Percentiles rank a stretch among this genome's conserved stretches.
phyloP scores from a whole-genome alignment of 306 rosid genomes.

The Castanea sativa region DNA sequence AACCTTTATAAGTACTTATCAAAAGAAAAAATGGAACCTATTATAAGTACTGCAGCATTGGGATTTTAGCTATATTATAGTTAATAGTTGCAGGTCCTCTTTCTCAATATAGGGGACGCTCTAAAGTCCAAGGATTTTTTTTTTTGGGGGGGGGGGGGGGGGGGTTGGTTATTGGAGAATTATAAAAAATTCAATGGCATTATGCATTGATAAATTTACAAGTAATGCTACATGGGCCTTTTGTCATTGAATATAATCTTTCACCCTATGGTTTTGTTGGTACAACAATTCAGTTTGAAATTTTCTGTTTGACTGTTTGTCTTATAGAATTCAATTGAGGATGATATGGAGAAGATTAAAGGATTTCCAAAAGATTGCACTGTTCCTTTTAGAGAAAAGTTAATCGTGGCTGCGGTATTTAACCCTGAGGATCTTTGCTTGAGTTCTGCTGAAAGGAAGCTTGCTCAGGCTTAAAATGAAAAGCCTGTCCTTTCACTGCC shows the following conservation, averaged over 20 bases:
- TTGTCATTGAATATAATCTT: neutral
- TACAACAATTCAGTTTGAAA: neutral
- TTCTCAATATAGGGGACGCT: too few relatives aligned
- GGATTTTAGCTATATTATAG: too few relatives aligned
- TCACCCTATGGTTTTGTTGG: neutral
- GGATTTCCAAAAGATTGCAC: conserved; percentile 80
- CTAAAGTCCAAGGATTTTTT: too few relatives aligned
- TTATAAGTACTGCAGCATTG: too few relatives aligned
- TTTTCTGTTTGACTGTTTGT: neutral
- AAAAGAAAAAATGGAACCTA: too few relatives aligned
- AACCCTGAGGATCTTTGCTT: conserved; percentile 81
- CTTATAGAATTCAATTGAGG: conserved; percentile 72
- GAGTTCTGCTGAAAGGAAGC: conserved; percentile 78
- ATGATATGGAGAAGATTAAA: conserved; percentile 79
- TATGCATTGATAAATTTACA: neutral
- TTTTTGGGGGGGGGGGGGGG: too few relatives aligned
- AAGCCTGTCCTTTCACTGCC: conserved; percentile 96
- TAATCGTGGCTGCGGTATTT: conserved; percentile 77
- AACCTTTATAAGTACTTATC: too few relatives aligned
- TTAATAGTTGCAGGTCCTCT: too few relatives aligned
- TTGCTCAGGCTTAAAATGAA: conserved; percentile 72
- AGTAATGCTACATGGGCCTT: neutral
- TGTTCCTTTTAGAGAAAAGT: conserved; percentile 78
- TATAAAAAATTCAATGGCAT: neutral
- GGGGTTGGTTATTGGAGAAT: neutral